A percentile compares a stretch with the other conserved stretches of the same genome.
Conservation (phyloP, 129 eudicot genomes). For the Sambucus nigra region DNA sequence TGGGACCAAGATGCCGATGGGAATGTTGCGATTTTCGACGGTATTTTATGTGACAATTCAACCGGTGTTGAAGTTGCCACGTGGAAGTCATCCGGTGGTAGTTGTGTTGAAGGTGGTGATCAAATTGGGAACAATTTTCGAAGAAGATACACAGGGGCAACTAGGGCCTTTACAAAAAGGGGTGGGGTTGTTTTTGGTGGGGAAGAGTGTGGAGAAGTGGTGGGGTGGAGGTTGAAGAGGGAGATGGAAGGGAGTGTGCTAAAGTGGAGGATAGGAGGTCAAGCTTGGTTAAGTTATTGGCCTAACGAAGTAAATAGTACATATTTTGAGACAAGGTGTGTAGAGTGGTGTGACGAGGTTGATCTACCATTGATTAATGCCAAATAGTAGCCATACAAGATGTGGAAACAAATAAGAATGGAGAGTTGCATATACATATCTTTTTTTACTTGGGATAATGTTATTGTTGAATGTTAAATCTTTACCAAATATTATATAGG, state of each 20-base stretch:
- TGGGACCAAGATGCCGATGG: conserved; percentile 96
- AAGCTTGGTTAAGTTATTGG: conserved; percentile 64
- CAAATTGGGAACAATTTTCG: conserved; percentile 27
- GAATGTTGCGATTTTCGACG: conserved; percentile 48
- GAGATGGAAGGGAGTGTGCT: conserved; percentile 98
- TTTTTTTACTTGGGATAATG: no score
- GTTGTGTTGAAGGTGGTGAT: conserved; percentile 9
- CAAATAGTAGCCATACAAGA: background rate
- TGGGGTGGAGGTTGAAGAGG: conserved; percentile 71
- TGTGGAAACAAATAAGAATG: no score
- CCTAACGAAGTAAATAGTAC: conserved; percentile 58
- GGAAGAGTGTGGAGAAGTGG: conserved; percentile 50
- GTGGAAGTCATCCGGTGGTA: conserved; percentile 36
- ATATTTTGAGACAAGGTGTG: conserved; percentile 71
- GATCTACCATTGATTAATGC: conserved; percentile 60
- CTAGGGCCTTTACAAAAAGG: conserved; percentile 51
- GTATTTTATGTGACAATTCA: conserved; percentile 49
- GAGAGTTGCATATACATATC: no score
- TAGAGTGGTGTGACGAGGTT: conserved; percentile 90
- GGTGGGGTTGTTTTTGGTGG: conserved; percentile 56
- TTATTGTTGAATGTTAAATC: no score
- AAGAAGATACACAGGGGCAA: conserved; percentile 48
- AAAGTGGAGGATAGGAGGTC: conserved; percentile 90
- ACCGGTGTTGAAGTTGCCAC: conserved; percentile 57
- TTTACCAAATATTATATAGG: no score